Evolutionary conservation across 169 alveolate genomes (phyloP).

Genomic region (Plasmodium relictum): DNA sequence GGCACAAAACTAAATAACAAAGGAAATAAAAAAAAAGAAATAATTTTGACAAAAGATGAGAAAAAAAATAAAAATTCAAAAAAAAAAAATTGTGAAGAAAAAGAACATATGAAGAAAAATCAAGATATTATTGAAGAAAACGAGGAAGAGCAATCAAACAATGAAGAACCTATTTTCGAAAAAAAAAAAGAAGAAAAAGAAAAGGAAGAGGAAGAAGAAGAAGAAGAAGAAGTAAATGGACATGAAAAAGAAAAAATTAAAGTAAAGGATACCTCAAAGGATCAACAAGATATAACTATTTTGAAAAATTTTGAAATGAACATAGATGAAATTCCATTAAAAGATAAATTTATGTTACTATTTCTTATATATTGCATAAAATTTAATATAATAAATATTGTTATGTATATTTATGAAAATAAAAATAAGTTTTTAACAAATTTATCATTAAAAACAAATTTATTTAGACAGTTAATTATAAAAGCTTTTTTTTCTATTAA

Average conservation of each 20-base stretch:
- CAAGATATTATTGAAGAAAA: background rate
- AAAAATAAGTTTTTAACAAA: conserved; percentile 22
- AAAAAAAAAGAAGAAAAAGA: background rate
- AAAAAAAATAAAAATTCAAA: background rate
- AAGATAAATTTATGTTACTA: conserved; percentile 38
- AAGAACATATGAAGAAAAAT: background rate
- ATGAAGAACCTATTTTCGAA: background rate
- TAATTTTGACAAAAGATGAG: background rate
- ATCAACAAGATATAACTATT: background rate
- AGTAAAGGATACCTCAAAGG: background rate
- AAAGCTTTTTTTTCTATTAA: conserved; percentile 32
- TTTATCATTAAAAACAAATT: background rate
- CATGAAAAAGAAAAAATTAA: background rate
- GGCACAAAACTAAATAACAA: background rate
- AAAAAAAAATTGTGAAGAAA: conserved; percentile 5
- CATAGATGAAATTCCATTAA: conserved; percentile 12
- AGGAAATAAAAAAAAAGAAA: conserved; percentile 20
- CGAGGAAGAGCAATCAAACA: background rate
- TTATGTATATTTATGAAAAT: conserved; percentile 58
- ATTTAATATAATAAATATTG: conserved; percentile 45
- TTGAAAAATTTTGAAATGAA: conserved; percentile 1
- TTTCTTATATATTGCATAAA: conserved; percentile 61
- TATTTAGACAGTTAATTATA: conserved; percentile 35
- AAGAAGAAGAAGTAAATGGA: background rate
- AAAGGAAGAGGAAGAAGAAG: conserved; percentile 11